phyloP scores from a whole-genome alignment of 2,329 filamentous ascomycete species.

The Colletotrichum acutatum region DNA sequence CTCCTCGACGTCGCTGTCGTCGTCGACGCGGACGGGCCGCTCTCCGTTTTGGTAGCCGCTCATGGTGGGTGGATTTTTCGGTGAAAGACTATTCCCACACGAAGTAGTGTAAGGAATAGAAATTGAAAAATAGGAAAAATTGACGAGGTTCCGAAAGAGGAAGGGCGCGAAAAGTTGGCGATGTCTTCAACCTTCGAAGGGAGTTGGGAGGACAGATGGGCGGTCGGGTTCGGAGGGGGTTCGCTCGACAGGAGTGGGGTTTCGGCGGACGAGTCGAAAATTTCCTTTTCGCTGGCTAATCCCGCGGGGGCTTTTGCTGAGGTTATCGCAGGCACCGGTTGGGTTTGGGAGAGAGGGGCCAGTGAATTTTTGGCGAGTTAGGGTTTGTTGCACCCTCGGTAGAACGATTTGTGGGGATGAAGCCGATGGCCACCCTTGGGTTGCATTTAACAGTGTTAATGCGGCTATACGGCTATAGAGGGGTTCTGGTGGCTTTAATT shows the following conservation, averaged over 20 bases:
- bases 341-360: neutral
- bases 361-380: constrained; percentile 45
- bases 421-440: neutral
- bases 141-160: neutral
- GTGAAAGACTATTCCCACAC: neutral
- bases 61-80: constrained; percentile 53
- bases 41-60: constrained; percentile 71
- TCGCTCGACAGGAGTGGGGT: constrained; percentile 18
- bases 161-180: neutral
- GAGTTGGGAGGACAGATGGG: constrained; percentile 31
- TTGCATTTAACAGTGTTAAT: neutral
- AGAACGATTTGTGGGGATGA: constrained; percentile 1
- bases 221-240: constrained; percentile 16
- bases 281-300: constrained; percentile 23
- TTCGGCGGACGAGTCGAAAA: constrained; percentile 18
- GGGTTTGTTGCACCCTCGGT: constrained; percentile 38
- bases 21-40: constrained; percentile 71
- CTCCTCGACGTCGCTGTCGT: constrained; percentile 96
- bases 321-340: constrained; percentile 10
- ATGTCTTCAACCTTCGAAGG: constrained; percentile 14
- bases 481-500: neutral
- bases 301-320: constrained; percentile 7
- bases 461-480: constrained; percentile 6
- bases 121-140: neutral
- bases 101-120: neutral